Base-by-base conservation (phyloP, 345 rosid genomes). In the Salix viminalis region DNA sequence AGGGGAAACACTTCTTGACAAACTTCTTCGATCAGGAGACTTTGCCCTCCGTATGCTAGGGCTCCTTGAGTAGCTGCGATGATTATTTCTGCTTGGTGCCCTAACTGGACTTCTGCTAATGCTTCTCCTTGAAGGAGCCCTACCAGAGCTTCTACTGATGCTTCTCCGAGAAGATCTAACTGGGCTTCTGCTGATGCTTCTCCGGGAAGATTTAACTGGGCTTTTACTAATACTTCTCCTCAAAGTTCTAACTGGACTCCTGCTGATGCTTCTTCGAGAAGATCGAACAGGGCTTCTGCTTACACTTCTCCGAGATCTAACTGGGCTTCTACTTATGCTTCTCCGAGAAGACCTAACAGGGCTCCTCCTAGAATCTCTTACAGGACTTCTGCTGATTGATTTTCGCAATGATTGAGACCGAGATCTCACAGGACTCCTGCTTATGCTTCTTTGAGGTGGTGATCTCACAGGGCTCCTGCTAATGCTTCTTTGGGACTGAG, bases 1-100 rank as follows among this genome's bases (percentile, higher is more conserved):
- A 7, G 97, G 98, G 11, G 98, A 90, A 79, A 76, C 86, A 46
- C 99, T 95, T 84, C 93, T 91, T 32, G 99, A 92, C 79, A 84
- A 79, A 87, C 96, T 90, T 89, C 93, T 85, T 71, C 90, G 90
- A 50, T 39, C 88, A 70, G 97, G 97, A 65, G 96, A 90, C 84
- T 93, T 87, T 34, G 69, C 86, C 81, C 88, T 82, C 12, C 89
- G 87, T 16, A 76, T 60, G 77, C 85, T 84, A 21, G 80, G 88
- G 79, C 93, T 90, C 76, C 90, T 85, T 46, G 93, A 88, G 76
- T 79, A 84, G 79, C 91, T 90, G 46, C 88, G 91, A 39, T 86
- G 90, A 67, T 56, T 61, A 73, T 71, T 84, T 83, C 92, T 87
- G 61, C 85, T 87, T 67, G 92, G 87, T 30, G 77, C 86, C 73